Evolutionary conservation across 1,139 yeast species (phyloP), one percentile per base, ranked within the genome.

Genomic region (Nakaseomyces bracarensis): DNA sequence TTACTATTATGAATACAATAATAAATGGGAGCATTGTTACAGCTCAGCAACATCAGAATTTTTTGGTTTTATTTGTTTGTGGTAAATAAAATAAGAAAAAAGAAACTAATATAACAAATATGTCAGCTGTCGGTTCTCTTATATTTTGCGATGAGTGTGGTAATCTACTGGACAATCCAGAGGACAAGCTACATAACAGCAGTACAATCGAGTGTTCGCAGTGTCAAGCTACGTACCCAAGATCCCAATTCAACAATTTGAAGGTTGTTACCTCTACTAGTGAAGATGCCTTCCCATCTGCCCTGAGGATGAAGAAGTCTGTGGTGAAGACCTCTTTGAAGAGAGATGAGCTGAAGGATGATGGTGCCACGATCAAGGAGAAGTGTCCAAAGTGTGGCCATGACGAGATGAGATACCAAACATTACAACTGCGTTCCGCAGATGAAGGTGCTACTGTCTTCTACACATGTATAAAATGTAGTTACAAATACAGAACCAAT

Each of bases 361-460:
- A 37, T 19, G 97, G 96, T 50, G 97, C 97, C 30, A 82, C 93
- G 18, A 91, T 91, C 62, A 83, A 87, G 64, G 99, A 91, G 64
- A 87, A 83, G 60, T 91, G 99, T 71, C 97, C 97, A 18, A 80
- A 87, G 65, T 91, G 98, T 76, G 96, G 95, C 40, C 77, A 89
- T 64, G 96, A 91, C 58, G 96, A 91, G 66, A 93, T 93, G 98
- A 91, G 82, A 61, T 91, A 91, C 64, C 96, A 91, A 61, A 91
- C 98, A 8, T 71, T 91, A 55, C 99, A 91, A 66, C 74, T 91
- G 54, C 78, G 99, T 69, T 84, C 95, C 42, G 99, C 98, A 2
- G 99, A 91, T 73, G 99, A 91, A 73, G 99, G 98, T 71, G 93
- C 93, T 23, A 83, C 94, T 5, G 93, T 83, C 25, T 93, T 91